phyloP scores from a whole-genome alignment of 495 filamentous ascomycete genomes.

The Schizothecium vesticola region DNA sequence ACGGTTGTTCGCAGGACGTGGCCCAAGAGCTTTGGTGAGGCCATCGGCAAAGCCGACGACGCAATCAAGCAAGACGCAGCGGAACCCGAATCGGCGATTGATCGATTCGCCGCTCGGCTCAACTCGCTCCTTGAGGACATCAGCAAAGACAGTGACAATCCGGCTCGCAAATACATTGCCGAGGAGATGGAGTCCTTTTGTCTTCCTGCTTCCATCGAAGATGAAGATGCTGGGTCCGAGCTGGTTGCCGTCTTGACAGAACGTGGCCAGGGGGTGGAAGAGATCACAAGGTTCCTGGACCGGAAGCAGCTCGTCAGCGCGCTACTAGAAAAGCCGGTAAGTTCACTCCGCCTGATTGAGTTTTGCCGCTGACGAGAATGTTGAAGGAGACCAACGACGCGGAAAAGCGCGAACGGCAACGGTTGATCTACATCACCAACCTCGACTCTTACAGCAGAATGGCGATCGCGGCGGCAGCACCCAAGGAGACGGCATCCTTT shows the following conservation, averaged over 20 bases:
- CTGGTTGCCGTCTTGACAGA: constrained; percentile 14
- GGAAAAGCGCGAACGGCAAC: not conserved
- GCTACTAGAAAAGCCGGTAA: not conserved
- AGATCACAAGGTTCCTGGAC: constrained; percentile 1
- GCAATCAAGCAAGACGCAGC: not conserved
- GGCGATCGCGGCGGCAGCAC: constrained; percentile 11
- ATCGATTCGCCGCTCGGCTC: not conserved
- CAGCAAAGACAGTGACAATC: constrained; percentile 8
- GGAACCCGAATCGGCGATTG: not conserved
- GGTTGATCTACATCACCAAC: constrained; percentile 14
- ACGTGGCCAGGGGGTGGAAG: not conserved
- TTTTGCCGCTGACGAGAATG: not conserved
- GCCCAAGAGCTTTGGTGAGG: constrained; percentile 4
- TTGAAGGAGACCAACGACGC: not conserved
- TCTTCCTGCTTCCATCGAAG: not conserved
- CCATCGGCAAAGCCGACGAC: not conserved
- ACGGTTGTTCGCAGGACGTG: not conserved
- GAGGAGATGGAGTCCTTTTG: constrained; percentile 19
- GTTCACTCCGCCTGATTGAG: not conserved
- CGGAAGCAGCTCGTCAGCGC: constrained; percentile 7
- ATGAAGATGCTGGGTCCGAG: not conserved
- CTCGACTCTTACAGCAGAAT: constrained; percentile 11
- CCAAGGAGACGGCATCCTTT: constrained; percentile 2
- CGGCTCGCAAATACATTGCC: constrained; percentile 9
- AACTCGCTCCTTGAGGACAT: constrained; percentile 1